A percentile compares a stretch with the other conserved stretches of the same genome.
Evolutionary conservation across 768 basidiomycete genomes (phyloP).

Genomic region (Neoboletus subvelutipes): DNA sequence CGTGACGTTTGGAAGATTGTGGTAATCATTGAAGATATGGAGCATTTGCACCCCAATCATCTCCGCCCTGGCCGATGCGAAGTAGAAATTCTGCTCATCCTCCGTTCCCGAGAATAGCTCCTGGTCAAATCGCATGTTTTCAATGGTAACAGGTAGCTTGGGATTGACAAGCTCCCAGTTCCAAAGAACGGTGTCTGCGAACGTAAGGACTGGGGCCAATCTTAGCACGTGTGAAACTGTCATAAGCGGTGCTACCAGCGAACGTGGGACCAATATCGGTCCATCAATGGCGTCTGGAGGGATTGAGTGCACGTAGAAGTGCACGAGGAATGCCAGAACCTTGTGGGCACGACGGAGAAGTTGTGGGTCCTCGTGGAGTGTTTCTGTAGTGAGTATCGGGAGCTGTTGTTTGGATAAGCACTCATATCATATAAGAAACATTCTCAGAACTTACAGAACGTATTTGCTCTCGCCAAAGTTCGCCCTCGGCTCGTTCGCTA

Average conservation of each 20-base stretch:
- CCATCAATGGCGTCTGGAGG: constrained; percentile 41
- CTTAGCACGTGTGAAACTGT: constrained; percentile 71
- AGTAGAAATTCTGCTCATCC: constrained; percentile 85
- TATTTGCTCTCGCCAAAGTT: constrained; percentile 66
- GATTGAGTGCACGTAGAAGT: constrained; percentile 87
- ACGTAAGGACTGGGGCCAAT: constrained; percentile 93
- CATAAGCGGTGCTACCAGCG: constrained; percentile 76
- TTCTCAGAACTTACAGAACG: constrained; percentile 50
- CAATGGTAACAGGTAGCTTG: constrained; percentile 53
- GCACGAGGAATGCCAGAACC: constrained; percentile 85
- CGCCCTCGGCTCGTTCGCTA: constrained; percentile 52
- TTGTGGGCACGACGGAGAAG: constrained; percentile 81
- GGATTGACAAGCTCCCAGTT: constrained; percentile 72
- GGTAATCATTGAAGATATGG: constrained; percentile 83
- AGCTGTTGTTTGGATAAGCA: constrained; percentile 47
- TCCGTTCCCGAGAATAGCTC: constrained; percentile 82
- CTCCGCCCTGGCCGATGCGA: constrained; percentile 81
- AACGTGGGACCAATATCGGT: constrained; percentile 64
- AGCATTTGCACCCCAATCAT: constrained; percentile 84
- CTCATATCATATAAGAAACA: constrained; percentile 2
- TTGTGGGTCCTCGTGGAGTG: constrained; percentile 54
- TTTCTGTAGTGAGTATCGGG: constrained; percentile 60
- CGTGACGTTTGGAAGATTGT: constrained; percentile 66
- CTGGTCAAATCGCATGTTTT: constrained; percentile 68
- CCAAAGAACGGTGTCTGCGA: constrained; percentile 95